phyloP scores from a whole-genome alignment of 108 stramenopile species.

The Epipyxis sp. region DNA sequence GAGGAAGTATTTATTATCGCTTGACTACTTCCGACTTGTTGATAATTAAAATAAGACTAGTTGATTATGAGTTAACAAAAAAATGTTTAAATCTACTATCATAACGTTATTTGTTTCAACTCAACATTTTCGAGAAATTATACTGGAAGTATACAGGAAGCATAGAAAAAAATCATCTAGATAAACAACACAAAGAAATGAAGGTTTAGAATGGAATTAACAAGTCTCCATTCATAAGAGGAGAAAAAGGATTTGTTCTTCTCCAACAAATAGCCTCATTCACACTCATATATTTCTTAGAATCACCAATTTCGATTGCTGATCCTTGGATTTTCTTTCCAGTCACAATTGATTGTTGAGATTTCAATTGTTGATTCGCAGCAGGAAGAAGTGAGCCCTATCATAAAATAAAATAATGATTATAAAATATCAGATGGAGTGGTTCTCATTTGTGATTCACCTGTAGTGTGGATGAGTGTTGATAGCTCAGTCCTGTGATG shows the following conservation, averaged over 20 bases:
- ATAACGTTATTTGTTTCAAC: too few relatives aligned
- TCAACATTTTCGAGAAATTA: too few relatives aligned
- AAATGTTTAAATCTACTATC: too few relatives aligned
- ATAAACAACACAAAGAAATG: too few relatives aligned
- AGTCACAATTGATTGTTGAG: not conserved
- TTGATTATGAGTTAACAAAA: too few relatives aligned
- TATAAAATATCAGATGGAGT: not conserved
- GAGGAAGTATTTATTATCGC: too few relatives aligned
- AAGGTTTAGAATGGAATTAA: too few relatives aligned
- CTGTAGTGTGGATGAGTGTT: not conserved
- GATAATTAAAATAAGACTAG: too few relatives aligned
- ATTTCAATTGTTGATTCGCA: conserved; percentile 24
- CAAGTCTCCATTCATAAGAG: conserved; percentile 17
- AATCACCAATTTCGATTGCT: not conserved
- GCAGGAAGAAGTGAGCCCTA: conserved; percentile 26
- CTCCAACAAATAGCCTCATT: conserved; percentile 20
- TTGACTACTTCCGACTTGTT: too few relatives aligned
- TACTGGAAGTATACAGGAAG: too few relatives aligned
- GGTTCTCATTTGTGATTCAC: not conserved
- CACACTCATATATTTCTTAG: not conserved
- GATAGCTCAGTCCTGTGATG: not conserved
- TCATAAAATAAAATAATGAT: not conserved
- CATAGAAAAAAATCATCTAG: too few relatives aligned
- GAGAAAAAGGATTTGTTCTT: not conserved
- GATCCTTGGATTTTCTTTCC: not conserved